Evolutionary conservation across 202 grass and related monocot genomes (phyloP), one percentile per base, ranked within the genome.

Genomic region (Alloteropsis angusta): DNA sequence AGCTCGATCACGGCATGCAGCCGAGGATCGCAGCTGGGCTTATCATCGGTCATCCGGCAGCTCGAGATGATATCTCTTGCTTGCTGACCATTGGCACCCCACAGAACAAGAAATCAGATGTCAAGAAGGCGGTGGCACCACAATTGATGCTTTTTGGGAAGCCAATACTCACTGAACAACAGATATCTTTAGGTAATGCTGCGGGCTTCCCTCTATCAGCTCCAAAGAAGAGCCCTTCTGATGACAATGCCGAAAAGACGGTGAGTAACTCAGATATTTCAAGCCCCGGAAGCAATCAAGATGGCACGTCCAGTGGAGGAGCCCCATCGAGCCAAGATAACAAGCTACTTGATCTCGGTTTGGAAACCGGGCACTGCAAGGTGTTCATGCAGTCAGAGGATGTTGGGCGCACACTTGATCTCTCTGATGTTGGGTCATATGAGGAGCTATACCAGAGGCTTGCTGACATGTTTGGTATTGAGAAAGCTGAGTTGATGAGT

Each of bases 341-440:
- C 6, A 75, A 52, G 64, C 32, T 32, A 6, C 82, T 83, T n/a
- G 88, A 88, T 71, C 82, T 92, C 67, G 91, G 81, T 56, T 47
- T 89, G 50, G 87, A 94, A 55, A 94, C 80, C 9, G 87, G 85
- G 9, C 91, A 90, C 68, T 97, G 95, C 88, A 97, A 97, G 83
- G 92, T 98, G 16, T 98, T 98, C 74, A 80, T 98, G 91, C 89
- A 98, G 46, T 90, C 91, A n/a, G 95, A 93, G 67, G 95, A 98
- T 78, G 85, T 98, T 17, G 91, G 95, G 19, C 87, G 95, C 38
- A 95, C 95, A 1, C 83, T 98, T 14, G 95, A 98, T 43, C 86
- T 98, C 54, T 59, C 92, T 5, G 83, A 68, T 68, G 81, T 98
- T 82, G 81, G 66, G 16, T 98, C 95, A 15, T 98, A 98, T 0